Evolutionary conservation across 257 asterid genomes (phyloP), one percentile per base, ranked within the genome.

Genomic region (Plantago ovata): DNA sequence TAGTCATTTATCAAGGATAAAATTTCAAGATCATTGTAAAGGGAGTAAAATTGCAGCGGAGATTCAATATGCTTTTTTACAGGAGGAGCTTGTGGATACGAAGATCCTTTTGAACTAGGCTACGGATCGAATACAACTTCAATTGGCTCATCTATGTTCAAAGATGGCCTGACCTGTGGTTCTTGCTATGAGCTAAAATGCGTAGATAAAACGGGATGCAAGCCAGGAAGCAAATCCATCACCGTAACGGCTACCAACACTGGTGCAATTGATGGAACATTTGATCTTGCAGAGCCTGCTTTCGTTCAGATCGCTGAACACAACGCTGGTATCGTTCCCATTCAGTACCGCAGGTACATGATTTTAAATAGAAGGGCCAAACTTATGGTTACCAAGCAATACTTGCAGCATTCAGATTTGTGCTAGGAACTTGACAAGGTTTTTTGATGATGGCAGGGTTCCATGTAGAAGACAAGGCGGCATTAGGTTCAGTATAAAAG

Each of bases 401-500:
- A 2, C 13, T 51, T 51, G 11, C 0, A 19, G 13, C n/a, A 14
- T 53, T 7, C 49, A 18, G 19, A 20, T 49, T 46, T 11, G 33
- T 24, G 21, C 11, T 15, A 53, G 10, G 28, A 42, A 12, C 11
- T 60, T 53, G 47, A 28, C 13, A 20, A 50, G 36, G 44, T 48
- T 63, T 16, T 42, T 20, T n/a, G n/a, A 7, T 58, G 69, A 13
- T 58, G 42, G 0, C 18, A 80, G 84, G 81, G 76, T 72, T 58
- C 72, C 73, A 33, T 80, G 87, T 79, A 66, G 72, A 63, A 80
- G 65, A 56, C 47, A n/a, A 9, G 87, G 87, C n/a, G 84, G 86
- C 2, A 22, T 80, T 13, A 51, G 39, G 18, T 80, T 74, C 63
- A 77, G 52, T 11, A 56, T 80, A 28, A 69, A 77, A 0, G 87